These are phyloP conservation scores for Tarenaya hassleriana DNA, from an alignment of 345 rosid genomes.

Conservation along the genomic window DNA sequence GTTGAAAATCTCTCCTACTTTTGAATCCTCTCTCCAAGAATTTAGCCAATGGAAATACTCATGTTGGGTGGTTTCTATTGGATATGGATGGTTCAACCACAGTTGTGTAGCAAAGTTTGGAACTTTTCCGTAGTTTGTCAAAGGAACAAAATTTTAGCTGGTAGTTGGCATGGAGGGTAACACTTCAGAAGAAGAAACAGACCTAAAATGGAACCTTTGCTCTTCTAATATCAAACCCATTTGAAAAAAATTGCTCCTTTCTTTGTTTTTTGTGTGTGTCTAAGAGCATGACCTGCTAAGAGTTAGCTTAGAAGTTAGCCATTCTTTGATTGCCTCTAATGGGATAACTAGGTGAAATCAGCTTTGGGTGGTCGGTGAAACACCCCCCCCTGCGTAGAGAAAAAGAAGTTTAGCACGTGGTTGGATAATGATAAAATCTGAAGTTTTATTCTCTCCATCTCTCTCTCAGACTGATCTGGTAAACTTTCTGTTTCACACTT, in stretches of 20 bases:
- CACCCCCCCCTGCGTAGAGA: too few relatives aligned
- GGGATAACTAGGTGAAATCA: too few relatives aligned
- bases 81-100: not conserved
- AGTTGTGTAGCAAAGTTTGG: conserved; percentile 17
- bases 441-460: conserved; percentile 11
- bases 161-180: too few relatives aligned
- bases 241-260: conserved; percentile 10
- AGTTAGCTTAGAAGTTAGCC: too few relatives aligned
- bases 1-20: conserved; percentile 8
- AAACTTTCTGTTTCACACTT: not conserved
- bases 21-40: conserved; percentile 18
- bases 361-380: too few relatives aligned
- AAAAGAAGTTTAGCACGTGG: not conserved
- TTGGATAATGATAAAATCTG: conserved; percentile 15
- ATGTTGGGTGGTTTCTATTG: not conserved
- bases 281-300: conserved; percentile 12
- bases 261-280: conserved; percentile 7
- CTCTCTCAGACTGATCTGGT: conserved; percentile 6
- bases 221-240: conserved; percentile 14
- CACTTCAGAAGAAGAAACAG: not conserved
- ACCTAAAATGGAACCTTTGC: conserved; percentile 8
- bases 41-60: not conserved
- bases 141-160: too few relatives aligned
- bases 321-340: too few relatives aligned
- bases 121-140: not conserved